phyloP scores from a whole-genome alignment of 257 asterid genomes.

The Plantago major region DNA sequence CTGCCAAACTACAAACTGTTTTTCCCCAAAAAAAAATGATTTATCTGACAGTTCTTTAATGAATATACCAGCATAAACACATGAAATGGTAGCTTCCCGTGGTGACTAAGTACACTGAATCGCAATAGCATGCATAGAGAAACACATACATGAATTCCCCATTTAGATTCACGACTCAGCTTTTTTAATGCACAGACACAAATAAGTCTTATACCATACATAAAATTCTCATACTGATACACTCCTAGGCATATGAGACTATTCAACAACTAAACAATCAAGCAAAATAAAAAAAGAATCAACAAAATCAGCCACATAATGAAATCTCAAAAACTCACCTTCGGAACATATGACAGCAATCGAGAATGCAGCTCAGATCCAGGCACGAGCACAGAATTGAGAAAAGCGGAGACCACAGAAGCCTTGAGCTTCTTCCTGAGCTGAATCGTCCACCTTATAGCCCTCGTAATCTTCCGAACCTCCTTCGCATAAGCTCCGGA shows the following conservation, averaged over 20 bases:
- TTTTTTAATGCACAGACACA: not conserved
- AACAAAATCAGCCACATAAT: not conserved
- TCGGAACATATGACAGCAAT: constrained; percentile 55
- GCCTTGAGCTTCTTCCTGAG: constrained; percentile 66
- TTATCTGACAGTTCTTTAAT: too few species aligned
- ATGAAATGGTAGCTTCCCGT: too few species aligned
- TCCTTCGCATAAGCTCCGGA: constrained; percentile 76
- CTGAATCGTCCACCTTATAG: constrained; percentile 65
- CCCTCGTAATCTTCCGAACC: constrained; percentile 64
- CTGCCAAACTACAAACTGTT: not conserved
- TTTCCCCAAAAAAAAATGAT: too few species aligned
- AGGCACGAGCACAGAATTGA: constrained; percentile 46
- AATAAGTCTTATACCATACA: not conserved
- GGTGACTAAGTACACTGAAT: too few species aligned
- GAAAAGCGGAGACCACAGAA: constrained; percentile 55
- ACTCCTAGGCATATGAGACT: not conserved
- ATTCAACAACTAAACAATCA: not conserved
- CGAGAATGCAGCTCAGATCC: constrained; percentile 73
- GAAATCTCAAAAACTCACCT: constrained; percentile 32
- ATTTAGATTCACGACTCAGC: not conserved
- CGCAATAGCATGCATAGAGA: too few species aligned
- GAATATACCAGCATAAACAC: too few species aligned
- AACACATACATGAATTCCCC: too few species aligned
- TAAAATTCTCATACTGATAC: not conserved
- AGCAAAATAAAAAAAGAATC: not conserved